Conservation (phyloP, 140 eudicot genomes). For the Oenanthe javanica region DNA sequence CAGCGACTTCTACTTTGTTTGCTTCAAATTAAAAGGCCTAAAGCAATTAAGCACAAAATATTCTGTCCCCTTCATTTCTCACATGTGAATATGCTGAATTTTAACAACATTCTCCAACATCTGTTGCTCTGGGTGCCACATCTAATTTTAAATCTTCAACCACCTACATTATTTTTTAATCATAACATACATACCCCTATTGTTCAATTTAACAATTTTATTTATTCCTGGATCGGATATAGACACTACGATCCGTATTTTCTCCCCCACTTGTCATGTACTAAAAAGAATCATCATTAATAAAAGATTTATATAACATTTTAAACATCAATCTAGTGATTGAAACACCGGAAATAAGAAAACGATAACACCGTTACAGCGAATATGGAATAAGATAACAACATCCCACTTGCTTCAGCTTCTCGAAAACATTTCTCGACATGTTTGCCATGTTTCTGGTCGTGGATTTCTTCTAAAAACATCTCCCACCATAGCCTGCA, state of each 20-base stretch:
- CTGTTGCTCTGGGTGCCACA: neutral
- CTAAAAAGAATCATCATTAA: neutral
- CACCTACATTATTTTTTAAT: neutral
- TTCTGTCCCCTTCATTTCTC: neutral
- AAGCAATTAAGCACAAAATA: neutral
- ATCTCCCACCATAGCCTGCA: constrained; percentile 89
- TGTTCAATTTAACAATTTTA: neutral
- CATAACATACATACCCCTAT: neutral
- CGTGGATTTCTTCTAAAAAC: constrained; percentile 28
- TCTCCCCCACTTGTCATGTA: too few relatives aligned
- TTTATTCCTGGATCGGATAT: too few relatives aligned
- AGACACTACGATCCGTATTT: too few relatives aligned
- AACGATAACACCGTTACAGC: neutral
- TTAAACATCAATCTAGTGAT: neutral
- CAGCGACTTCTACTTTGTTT: neutral
- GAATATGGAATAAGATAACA: neutral
- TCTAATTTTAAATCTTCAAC: neutral
- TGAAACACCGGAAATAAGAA: neutral
- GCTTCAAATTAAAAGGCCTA: neutral
- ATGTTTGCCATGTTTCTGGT: neutral
- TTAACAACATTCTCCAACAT: neutral
- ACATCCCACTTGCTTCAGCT: constrained; percentile 3
- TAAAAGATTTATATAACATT: neutral
- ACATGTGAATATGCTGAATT: neutral
- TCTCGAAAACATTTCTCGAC: neutral